A percentile compares a stretch with the other conserved stretches of the same genome.
Evolutionary conservation across 1,284 basidiomycete species (phyloP).

Genomic region (Ustilago nuda): DNA sequence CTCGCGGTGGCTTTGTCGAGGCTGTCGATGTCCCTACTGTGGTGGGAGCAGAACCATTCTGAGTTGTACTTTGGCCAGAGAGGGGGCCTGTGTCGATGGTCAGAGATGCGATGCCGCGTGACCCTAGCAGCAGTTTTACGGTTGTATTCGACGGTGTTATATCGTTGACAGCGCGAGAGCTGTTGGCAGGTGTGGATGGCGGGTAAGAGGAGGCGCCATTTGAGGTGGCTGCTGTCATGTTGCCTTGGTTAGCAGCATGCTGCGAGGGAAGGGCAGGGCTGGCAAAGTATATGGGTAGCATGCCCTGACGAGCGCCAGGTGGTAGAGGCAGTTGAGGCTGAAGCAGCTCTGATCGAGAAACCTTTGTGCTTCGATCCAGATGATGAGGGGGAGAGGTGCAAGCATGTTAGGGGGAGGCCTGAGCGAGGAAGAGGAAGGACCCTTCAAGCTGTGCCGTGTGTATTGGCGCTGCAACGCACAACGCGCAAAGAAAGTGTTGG

Average conservation of each 20-base stretch:
- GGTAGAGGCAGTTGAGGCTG: background rate
- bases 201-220: conserved; percentile 26
- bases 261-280: conserved; percentile 25
- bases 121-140: conserved; percentile 27
- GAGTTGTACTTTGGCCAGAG: conserved; percentile 7
- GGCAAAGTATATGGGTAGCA: conserved; percentile 50
- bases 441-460: conserved; percentile 17
- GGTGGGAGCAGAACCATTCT: conserved; percentile 3
- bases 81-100: conserved; percentile 47
- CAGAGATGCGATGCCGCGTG: conserved; percentile 41
- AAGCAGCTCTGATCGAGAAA: background rate
- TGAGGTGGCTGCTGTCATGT: conserved; percentile 21
- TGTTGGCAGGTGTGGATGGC: background rate
- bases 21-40: conserved; percentile 2
- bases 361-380: background rate
- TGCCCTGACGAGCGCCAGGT: conserved; percentile 23
- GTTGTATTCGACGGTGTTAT: conserved; percentile 12
- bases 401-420: background rate
- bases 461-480: conserved; percentile 10
- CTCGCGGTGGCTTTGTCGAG: background rate
- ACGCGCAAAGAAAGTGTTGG: conserved; percentile 19
- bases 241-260: conserved; percentile 19
- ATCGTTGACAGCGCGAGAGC: background rate
- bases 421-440: background rate
- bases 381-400: background rate